Evolutionary conservation across 2,329 filamentous ascomycete species (phyloP), one percentile per base, ranked within the genome.

Genomic region (Teratosphaeriaceae sp.): DNA sequence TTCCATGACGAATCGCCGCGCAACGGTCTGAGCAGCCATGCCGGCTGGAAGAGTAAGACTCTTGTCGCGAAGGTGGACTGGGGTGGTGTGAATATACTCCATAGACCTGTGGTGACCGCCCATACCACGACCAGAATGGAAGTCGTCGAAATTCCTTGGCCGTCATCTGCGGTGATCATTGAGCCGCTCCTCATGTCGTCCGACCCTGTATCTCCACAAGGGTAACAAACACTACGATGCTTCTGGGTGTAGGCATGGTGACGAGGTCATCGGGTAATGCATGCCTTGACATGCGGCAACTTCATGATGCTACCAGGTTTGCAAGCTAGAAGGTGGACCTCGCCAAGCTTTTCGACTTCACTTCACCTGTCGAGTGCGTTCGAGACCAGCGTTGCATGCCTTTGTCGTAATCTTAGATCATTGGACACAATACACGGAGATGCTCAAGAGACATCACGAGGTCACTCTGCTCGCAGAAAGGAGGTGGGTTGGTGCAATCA

Each of bases 81-180:
- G 7, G 58, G 58, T 18, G 53, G 50, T 8, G 54, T 56, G 48
- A 61, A 61, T 40, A 61, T 54, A 47, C 50, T 59, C 59, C 59
- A 62, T 34, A 59, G 42, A 5, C 56, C 21, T 22, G 54, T 57
- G 20, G 41, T 46, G 16, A 53, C 44, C 5, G 57, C 46, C 57
- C 59, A 62, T 31, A 50, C 8, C 7, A 48, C 44, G 5, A 51
- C 37, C 24, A 59, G 37, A 15, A 31, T 38, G 24, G 42, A 46
- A n/a, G 24, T 19, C 15, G 33, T 48, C 18, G 43, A 39, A 11
- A 48, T 15, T 21, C 40, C 35, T 18, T 39, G 20, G 34, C 23
- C 38, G 5, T 21, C 26, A 7, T 38, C 30, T 13, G 16, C 20
- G 22, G 43, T 37, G 29, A 12, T 22, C 38, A 42, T 26, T 15